These are phyloP conservation scores for Monosporozyma solicola DNA, from an alignment of 805 yeast species.

Conservation along the genomic window DNA sequence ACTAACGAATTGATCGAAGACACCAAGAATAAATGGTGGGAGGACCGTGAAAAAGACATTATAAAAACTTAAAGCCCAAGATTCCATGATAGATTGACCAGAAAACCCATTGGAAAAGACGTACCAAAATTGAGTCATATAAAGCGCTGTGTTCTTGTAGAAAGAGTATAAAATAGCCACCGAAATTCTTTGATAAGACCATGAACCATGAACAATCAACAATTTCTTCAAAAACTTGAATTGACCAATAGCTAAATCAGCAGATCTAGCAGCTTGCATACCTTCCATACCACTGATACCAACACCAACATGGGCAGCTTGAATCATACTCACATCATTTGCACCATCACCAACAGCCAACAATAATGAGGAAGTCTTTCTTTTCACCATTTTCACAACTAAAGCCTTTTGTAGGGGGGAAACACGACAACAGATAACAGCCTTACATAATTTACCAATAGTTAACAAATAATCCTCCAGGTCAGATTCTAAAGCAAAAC, in stretches of 20 bases:
- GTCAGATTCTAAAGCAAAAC: conserved; percentile 74
- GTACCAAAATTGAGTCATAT: conserved; percentile 98
- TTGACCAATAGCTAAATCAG: conserved; percentile 95
- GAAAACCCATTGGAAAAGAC: conserved; percentile 87
- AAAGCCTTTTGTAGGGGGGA: conserved; percentile 95
- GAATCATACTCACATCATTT: conserved; percentile 97
- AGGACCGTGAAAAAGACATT: conserved; percentile 89
- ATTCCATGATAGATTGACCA: conserved; percentile 92
- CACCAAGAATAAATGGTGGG: conserved; percentile 94
- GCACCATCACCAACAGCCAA: conserved; percentile 99
- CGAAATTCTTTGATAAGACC: conserved; percentile 95
- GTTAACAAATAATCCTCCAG: conserved; percentile 70
- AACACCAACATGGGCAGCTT: conserved; percentile 98
- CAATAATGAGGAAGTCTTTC: conserved; percentile 61
- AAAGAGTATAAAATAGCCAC: conserved; percentile 90
- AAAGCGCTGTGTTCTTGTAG: conserved; percentile 89
- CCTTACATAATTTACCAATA: conserved; percentile 80
- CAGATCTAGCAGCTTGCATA: conserved; percentile 97
- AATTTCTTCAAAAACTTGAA: conserved; percentile 78
- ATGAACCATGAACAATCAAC: conserved; percentile 87
- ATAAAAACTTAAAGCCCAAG: conserved; percentile 96
- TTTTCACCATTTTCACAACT: conserved; percentile 88
- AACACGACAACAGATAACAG: conserved; percentile 96
- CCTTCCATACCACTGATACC: conserved; percentile 99
- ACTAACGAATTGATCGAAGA: conserved; percentile 91